A percentile compares a stretch with the other conserved stretches of the same genome.
Conservation (phyloP, 805 yeast species). For the Myxozyma vanderwaltii region DNA sequence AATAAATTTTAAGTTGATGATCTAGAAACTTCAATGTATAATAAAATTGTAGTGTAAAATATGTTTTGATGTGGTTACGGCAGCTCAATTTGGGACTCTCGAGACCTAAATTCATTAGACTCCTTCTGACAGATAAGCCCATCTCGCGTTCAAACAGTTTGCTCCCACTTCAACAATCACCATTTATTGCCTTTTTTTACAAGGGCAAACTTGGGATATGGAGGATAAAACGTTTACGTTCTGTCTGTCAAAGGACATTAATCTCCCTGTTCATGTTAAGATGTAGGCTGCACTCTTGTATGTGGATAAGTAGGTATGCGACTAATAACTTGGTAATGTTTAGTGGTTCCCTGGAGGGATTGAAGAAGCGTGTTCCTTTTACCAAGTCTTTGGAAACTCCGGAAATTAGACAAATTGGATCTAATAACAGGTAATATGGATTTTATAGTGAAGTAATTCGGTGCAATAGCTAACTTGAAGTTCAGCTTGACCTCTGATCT, state of each 20-base stretch:
- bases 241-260: conserved; percentile 59
- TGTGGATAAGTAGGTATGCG: not conserved
- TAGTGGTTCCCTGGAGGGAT: conserved; percentile 51
- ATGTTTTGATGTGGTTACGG: too few species aligned
- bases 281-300: conserved; percentile 40
- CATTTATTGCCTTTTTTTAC: not conserved
- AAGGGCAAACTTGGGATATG: conserved; percentile 30
- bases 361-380: conserved; percentile 46
- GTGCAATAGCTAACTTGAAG: not conserved
- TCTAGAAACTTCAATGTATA: too few species aligned
- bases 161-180: too few species aligned
- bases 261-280: conserved; percentile 52
- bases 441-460: not conserved
- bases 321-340: conserved; percentile 2
- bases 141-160: too few species aligned
- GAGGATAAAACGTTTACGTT: conserved; percentile 52
- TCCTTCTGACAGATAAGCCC: not conserved
- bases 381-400: conserved; percentile 55
- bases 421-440: conserved; percentile 43
- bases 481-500: conserved; percentile 39
- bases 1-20: too few species aligned
- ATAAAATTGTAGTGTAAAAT: too few species aligned
- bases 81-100: not conserved
- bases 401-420: conserved; percentile 46
- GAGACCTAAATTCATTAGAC: not conserved